Evolutionary conservation across 805 yeast species (phyloP).

Genomic region (Phaffomyces thermotolerans): DNA sequence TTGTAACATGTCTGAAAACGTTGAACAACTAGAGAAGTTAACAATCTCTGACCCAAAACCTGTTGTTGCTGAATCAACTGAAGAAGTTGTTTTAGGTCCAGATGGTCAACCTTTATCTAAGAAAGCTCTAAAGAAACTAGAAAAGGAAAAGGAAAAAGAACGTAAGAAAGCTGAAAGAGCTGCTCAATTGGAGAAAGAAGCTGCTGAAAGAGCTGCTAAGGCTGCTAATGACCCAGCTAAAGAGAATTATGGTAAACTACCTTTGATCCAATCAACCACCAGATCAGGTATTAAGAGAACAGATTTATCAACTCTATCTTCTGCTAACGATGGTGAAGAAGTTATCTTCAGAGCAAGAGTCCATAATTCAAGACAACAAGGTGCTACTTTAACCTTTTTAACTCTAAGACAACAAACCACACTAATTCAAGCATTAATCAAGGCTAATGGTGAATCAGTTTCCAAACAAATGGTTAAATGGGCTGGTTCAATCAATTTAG

Average conservation of each 20-base stretch:
- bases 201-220: conserved; percentile 53
- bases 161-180: conserved; percentile 90
- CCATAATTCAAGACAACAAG: conserved; percentile 90
- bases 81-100: conserved; percentile 39
- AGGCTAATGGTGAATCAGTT: conserved; percentile 63
- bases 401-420: conserved; percentile 86
- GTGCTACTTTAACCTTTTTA: conserved; percentile 88
- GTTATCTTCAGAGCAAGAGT: conserved; percentile 90
- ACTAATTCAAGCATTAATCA: conserved; percentile 77
- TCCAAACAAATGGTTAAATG: conserved; percentile 97
- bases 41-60: conserved; percentile 7
- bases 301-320: conserved; percentile 47
- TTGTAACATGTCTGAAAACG: conserved; percentile 10
- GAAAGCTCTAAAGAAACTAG: conserved; percentile 91
- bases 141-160: conserved; percentile 88
- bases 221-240: conserved; percentile 82
- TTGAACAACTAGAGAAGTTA: conserved; percentile 7
- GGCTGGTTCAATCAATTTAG: conserved; percentile 80
- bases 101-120: conserved; percentile 84
- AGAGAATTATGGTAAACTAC: conserved; percentile 83
- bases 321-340: conserved; percentile 62
- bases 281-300: conserved; percentile 64
- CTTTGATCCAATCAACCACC: conserved; percentile 70
- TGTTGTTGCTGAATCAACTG: conserved; percentile 42
- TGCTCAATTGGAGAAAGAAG: conserved; percentile 80